Percentiles rank a stretch among this genome's conserved stretches.
Evolutionary conservation across 2,329 filamentous ascomycete genomes (phyloP).

Genomic region (Fusarium ramigenum): DNA sequence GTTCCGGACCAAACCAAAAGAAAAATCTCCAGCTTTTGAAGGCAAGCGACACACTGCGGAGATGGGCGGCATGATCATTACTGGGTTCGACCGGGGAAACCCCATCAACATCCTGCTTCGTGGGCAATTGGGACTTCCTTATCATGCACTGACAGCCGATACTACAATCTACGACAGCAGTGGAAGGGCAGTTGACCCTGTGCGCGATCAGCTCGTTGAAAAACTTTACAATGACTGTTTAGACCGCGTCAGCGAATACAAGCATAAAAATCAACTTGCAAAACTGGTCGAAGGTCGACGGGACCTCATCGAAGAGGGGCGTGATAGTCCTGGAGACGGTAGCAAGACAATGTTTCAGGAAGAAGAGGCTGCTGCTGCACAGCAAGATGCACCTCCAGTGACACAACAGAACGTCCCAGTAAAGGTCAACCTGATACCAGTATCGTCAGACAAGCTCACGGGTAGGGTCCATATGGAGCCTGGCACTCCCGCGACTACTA

Average conservation of each 20-base stretch:
- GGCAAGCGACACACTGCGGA: conserved; percentile 81
- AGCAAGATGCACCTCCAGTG: conserved; percentile 64
- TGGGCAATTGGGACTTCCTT: conserved; percentile 86
- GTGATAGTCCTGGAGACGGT: conserved; percentile 77
- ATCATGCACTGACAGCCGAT: conserved; percentile 80
- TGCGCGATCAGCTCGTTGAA: conserved; percentile 84
- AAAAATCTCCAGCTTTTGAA: conserved; percentile 61
- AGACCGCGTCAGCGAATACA: conserved; percentile 89
- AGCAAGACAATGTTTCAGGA: conserved; percentile 74
- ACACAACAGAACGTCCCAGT: conserved; percentile 63
- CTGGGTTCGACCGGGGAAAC: conserved; percentile 95
- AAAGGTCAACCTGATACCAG: conserved; percentile 66
- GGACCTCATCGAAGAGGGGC: conserved; percentile 81
- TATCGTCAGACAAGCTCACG: conserved; percentile 74
- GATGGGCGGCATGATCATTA: conserved; percentile 98
- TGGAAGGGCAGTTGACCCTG: conserved; percentile 79
- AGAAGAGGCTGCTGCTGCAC: conserved; percentile 74
- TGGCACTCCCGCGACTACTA: conserved; percentile 73
- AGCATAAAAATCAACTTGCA: conserved; percentile 76
- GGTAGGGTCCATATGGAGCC: conserved; percentile 77
- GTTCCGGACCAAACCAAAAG: conserved; percentile 67
- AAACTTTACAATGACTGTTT: conserved; percentile 95
- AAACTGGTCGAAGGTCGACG: conserved; percentile 84
- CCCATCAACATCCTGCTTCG: conserved; percentile 91
- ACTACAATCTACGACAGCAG: conserved; percentile 91